Conservation (phyloP, 192 early-diverging fungal species). For the Chytriomyces sp. region DNA sequence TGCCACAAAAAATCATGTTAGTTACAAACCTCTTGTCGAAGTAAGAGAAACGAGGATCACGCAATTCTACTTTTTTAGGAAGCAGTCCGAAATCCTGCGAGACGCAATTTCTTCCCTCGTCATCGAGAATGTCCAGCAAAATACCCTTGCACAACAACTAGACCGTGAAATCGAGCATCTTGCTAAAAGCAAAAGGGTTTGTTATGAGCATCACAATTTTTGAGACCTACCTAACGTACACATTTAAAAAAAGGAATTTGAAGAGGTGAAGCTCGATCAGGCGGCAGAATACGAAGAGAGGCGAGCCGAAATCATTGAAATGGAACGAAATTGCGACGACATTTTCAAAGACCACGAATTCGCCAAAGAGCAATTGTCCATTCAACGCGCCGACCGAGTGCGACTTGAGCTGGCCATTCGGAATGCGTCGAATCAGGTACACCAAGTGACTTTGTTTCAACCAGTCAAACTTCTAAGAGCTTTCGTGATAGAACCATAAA, state of each 20-base stretch:
- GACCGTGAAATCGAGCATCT: slow-evolving; percentile 62
- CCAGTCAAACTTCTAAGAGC: background rate
- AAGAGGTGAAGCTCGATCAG: slow-evolving; percentile 56
- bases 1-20: slow-evolving; percentile 66
- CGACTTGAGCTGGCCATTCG: slow-evolving; percentile 51
- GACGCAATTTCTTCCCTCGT: slow-evolving; percentile 59
- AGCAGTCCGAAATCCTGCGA: slow-evolving; percentile 59
- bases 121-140: slow-evolving; percentile 62
- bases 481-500: slow-evolving; percentile 47
- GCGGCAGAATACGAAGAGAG: slow-evolving; percentile 58
- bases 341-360: slow-evolving; percentile 66
- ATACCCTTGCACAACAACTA: slow-evolving; percentile 47
- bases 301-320: slow-evolving; percentile 55
- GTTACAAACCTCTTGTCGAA: background rate
- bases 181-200: slow-evolving; percentile 48
- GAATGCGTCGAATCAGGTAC: slow-evolving; percentile 32
- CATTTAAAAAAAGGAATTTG: slow-evolving; percentile 54
- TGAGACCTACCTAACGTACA: background rate
- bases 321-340: slow-evolving; percentile 61
- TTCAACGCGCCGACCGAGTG: slow-evolving; percentile 57
- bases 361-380: slow-evolving; percentile 60
- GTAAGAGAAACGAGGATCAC: slow-evolving; percentile 1
- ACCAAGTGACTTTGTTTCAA: background rate
- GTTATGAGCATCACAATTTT: no score
- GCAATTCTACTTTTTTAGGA: slow-evolving; percentile 38